These are phyloP conservation scores for Saccharum officinarum DNA, from an alignment of 176 grass and related monocot genomes.

Conservation along the genomic window DNA sequence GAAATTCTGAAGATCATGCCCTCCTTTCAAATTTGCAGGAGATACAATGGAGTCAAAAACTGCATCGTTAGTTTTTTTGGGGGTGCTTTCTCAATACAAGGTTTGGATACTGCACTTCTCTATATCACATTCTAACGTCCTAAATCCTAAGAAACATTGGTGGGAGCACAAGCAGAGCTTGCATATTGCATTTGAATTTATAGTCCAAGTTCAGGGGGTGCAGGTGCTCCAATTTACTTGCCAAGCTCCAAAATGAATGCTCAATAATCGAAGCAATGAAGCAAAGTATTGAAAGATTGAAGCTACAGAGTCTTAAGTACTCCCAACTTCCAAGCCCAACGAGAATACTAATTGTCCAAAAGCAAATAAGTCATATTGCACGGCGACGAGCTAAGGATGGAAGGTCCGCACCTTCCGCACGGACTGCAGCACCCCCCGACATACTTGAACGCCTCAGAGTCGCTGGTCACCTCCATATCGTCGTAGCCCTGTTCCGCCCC, in stretches of 20 bases:
- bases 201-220: neutral
- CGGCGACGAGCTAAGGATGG: neutral
- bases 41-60: neutral
- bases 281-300: neutral
- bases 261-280: neutral
- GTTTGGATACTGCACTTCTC: neutral
- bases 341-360: neutral
- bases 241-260: neutral
- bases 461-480: slow-evolving; percentile 30
- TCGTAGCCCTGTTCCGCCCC: slow-evolving; percentile 37
- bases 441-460: neutral
- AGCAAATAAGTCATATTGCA: neutral
- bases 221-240: neutral
- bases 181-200: neutral
- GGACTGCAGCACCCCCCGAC: slow-evolving; percentile 35
- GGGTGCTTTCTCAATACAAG: neutral
- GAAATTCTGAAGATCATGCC: neutral
- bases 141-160: neutral
- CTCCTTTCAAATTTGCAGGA: neutral
- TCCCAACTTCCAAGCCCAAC: neutral
- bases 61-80: neutral
- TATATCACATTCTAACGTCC: neutral
- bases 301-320: neutral
- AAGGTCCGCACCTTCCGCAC: slow-evolving; percentile 40
- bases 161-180: neutral